Evolutionary conservation across 2,329 filamentous ascomycete genomes (phyloP).

Genomic region (Stachybotrys chartarum): DNA sequence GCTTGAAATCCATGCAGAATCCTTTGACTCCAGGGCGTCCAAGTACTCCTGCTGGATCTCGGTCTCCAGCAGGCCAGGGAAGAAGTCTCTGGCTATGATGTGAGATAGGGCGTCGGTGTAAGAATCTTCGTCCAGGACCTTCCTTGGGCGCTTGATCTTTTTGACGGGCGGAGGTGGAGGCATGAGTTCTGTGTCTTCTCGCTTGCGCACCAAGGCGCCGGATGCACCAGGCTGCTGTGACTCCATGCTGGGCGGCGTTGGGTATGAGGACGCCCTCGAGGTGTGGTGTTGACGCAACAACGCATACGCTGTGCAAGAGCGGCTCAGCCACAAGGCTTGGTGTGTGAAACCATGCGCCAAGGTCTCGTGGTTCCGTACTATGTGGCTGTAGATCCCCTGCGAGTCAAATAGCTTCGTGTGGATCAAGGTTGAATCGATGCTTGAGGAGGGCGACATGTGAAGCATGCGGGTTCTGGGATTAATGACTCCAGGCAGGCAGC

Average conservation of each 20-base stretch:
- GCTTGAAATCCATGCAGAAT: conserved; percentile 78
- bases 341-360: too few relatives aligned
- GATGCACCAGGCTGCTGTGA: conserved; percentile 26
- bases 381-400: too few relatives aligned
- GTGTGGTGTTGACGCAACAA: too few relatives aligned
- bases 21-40: conserved; percentile 79
- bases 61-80: conserved; percentile 80
- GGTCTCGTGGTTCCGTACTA: too few relatives aligned
- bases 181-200: conserved; percentile 67
- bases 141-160: conserved; percentile 83
- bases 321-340: too few relatives aligned
- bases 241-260: conserved; percentile 26
- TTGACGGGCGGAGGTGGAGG: conserved; percentile 78
- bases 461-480: too few relatives aligned
- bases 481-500: too few relatives aligned
- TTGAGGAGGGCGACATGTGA: too few relatives aligned
- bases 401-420: too few relatives aligned
- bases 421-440: too few relatives aligned
- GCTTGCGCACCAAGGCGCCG: conserved; percentile 59
- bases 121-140: conserved; percentile 85
- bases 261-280: background rate
- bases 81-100: conserved; percentile 95
- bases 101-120: conserved; percentile 87
- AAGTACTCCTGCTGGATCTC: conserved; percentile 89
- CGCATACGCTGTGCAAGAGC: too few relatives aligned